Evolutionary conservation across 768 basidiomycete genomes (phyloP).

Genomic region (Suillus spraguei): DNA sequence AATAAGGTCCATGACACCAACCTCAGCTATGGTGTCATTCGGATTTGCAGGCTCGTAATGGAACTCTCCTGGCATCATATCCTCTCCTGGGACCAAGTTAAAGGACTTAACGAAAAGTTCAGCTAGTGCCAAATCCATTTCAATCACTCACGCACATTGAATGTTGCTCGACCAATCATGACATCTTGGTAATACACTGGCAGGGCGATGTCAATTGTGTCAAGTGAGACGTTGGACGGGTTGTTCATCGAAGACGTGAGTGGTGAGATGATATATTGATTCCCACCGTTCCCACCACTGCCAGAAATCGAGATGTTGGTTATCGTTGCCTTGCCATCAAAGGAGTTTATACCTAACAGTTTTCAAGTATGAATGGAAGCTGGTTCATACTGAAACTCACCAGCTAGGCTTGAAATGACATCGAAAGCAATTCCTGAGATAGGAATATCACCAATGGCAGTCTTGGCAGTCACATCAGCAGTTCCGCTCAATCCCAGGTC

Average conservation of each 20-base stretch:
- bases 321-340: constrained; percentile 53
- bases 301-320: constrained; percentile 62
- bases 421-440: constrained; percentile 67
- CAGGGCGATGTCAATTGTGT: constrained; percentile 58
- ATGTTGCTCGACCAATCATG: constrained; percentile 59
- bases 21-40: constrained; percentile 67
- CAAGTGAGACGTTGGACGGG: constrained; percentile 67
- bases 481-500: constrained; percentile 55
- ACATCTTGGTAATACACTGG: constrained; percentile 59
- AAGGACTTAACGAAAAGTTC: constrained; percentile 43
- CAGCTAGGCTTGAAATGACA: constrained; percentile 57
- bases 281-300: constrained; percentile 64
- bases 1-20: constrained; percentile 12
- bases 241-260: constrained; percentile 62
- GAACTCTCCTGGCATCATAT: constrained; percentile 59
- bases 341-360: constrained; percentile 55
- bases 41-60: constrained; percentile 66
- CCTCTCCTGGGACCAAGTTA: constrained; percentile 58
- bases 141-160: constrained; percentile 44
- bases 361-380: constrained; percentile 3
- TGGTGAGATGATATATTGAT: constrained; percentile 58
- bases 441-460: constrained; percentile 65
- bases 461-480: constrained; percentile 60
- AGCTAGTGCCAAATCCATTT: background rate
- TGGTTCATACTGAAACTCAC: constrained; percentile 29